Percentiles rank a stretch among this genome's conserved stretches.
These are phyloP conservation scores for Capronia americana DNA, from an alignment of 2,329 filamentous ascomycete species.

Conservation along the genomic window DNA sequence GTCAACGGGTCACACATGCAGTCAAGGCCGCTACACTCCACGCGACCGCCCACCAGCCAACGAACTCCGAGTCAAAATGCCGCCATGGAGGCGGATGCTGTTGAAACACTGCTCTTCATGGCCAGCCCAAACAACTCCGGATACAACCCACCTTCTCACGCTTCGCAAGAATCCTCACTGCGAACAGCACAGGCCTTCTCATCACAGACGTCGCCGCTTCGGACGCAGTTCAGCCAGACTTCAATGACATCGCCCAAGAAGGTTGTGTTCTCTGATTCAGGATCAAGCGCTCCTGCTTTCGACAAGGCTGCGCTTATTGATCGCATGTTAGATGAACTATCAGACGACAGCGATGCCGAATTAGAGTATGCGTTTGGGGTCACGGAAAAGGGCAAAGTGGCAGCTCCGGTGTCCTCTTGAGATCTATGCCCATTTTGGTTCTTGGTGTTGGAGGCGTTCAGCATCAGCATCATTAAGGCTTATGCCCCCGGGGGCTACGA, in stretches of 20 bases:
- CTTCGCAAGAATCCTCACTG: slow-evolving; percentile 38
- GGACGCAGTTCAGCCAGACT: slow-evolving; percentile 36
- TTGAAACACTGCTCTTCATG: slow-evolving; percentile 59
- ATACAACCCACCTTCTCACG: slow-evolving; percentile 48
- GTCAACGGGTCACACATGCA: slow-evolving; percentile 25
- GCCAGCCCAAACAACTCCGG: slow-evolving; percentile 57
- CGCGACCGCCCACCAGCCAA: slow-evolving; percentile 38
- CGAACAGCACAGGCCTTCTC: slow-evolving; percentile 32
- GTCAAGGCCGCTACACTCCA: slow-evolving; percentile 22
- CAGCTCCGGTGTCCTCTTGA: slow-evolving; percentile 28
- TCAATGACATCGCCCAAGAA: slow-evolving; percentile 36
- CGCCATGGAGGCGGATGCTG: slow-evolving; percentile 57
- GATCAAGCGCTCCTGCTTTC: slow-evolving; percentile 20
- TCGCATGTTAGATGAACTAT: slow-evolving; percentile 42
- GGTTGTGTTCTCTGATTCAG: slow-evolving; percentile 38
- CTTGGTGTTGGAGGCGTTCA: slow-evolving; percentile 11
- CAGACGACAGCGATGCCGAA: slow-evolving; percentile 41
- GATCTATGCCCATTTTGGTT: slow-evolving; percentile 5
- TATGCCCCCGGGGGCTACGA: slow-evolving; percentile 29
- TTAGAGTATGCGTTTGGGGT: slow-evolving; percentile 36
- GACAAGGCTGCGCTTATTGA: slow-evolving; percentile 42
- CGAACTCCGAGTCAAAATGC: slow-evolving; percentile 52
- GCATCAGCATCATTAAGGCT: slow-evolving; percentile 10
- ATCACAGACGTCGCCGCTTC: slow-evolving; percentile 36
- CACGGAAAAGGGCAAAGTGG: slow-evolving; percentile 29